Evolutionary conservation across 2,329 filamentous ascomycete species (phyloP).

Genomic region (Metarhizium humberi): DNA sequence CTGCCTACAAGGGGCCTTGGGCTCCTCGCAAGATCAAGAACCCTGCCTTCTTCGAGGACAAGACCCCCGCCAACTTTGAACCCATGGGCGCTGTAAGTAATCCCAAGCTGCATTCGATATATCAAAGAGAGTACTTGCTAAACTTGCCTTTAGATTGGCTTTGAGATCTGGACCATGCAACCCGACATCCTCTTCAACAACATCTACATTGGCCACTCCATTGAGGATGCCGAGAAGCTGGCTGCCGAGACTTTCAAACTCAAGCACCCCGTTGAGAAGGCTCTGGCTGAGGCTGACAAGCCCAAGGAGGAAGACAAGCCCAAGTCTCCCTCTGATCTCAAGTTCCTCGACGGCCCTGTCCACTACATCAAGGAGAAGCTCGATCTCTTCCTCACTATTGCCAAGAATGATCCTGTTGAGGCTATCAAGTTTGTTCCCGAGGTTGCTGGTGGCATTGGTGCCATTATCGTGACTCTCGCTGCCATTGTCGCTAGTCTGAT

Average conservation of each 20-base stretch:
- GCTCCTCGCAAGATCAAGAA: slow-evolving; percentile 93
- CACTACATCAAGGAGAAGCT: slow-evolving; percentile 86
- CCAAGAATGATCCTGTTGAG: slow-evolving; percentile 69
- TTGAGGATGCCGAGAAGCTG: slow-evolving; percentile 84
- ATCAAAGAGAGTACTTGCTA: not conserved
- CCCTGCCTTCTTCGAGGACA: slow-evolving; percentile 94
- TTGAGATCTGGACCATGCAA: slow-evolving; percentile 99
- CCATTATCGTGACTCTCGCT: slow-evolving; percentile 59
- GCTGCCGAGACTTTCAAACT: slow-evolving; percentile 81
- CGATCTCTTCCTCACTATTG: slow-evolving; percentile 80
- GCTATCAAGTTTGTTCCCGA: slow-evolving; percentile 87
- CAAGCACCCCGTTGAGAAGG: slow-evolving; percentile 78
- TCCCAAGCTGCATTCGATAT: not conserved
- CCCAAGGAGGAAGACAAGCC: slow-evolving; percentile 60
- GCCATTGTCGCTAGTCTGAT: slow-evolving; percentile 61
- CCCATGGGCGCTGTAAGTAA: slow-evolving; percentile 87
- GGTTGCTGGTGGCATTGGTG: slow-evolving; percentile 71
- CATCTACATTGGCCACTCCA: slow-evolving; percentile 98
- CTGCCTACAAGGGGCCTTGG: slow-evolving; percentile 95
- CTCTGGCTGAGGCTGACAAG: slow-evolving; percentile 67
- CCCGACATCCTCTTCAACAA: slow-evolving; percentile 98
- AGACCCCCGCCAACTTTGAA: slow-evolving; percentile 92
- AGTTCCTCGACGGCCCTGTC: slow-evolving; percentile 86
- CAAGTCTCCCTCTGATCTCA: slow-evolving; percentile 66
- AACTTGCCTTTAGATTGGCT: slow-evolving; percentile 65